Percentiles rank a stretch among this genome's conserved stretches.
These are phyloP conservation scores for Phytophthora colocasiae DNA, from an alignment of 352 stramenopile species.

Conservation along the genomic window DNA sequence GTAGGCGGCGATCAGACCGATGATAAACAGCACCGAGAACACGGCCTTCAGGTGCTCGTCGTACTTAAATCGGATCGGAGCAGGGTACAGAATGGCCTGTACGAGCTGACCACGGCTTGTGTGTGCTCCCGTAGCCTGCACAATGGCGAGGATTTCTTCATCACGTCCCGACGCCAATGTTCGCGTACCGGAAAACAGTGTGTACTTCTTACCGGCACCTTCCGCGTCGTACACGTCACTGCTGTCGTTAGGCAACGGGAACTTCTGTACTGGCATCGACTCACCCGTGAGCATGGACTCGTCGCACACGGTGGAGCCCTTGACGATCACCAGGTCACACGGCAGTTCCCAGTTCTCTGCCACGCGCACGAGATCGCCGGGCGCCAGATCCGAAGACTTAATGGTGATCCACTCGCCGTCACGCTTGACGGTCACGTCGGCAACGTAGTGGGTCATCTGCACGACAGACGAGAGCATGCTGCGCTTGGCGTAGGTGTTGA, in stretches of 20 bases:
- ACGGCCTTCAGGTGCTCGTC: slow-evolving; percentile 90
- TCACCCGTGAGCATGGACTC: slow-evolving; percentile 83
- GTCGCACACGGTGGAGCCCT: slow-evolving; percentile 72
- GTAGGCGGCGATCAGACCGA: slow-evolving; percentile 76
- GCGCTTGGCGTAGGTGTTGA: slow-evolving; percentile 80
- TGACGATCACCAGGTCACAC: slow-evolving; percentile 76
- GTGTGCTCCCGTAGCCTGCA: slow-evolving; percentile 83
- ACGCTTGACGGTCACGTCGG: slow-evolving; percentile 73
- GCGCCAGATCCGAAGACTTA: slow-evolving; percentile 58
- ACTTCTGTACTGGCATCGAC: slow-evolving; percentile 91
- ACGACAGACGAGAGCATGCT: slow-evolving; percentile 62
- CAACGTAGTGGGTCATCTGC: slow-evolving; percentile 69
- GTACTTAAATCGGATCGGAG: slow-evolving; percentile 92
- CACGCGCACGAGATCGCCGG: slow-evolving; percentile 74
- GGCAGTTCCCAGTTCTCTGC: slow-evolving; percentile 74
- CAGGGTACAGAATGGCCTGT: slow-evolving; percentile 86
- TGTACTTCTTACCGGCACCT: slow-evolving; percentile 83
- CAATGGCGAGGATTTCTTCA: slow-evolving; percentile 77
- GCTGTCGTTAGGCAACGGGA: slow-evolving; percentile 60
- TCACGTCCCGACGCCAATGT: slow-evolving; percentile 73
- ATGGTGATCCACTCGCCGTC: slow-evolving; percentile 59
- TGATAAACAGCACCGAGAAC: slow-evolving; percentile 79
- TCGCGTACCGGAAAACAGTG: slow-evolving; percentile 86
- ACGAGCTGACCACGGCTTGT: slow-evolving; percentile 89
- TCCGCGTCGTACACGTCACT: slow-evolving; percentile 60